phyloP scores from a whole-genome alignment of 129 eudicot genomes.

The Tanacetum coccineum region DNA sequence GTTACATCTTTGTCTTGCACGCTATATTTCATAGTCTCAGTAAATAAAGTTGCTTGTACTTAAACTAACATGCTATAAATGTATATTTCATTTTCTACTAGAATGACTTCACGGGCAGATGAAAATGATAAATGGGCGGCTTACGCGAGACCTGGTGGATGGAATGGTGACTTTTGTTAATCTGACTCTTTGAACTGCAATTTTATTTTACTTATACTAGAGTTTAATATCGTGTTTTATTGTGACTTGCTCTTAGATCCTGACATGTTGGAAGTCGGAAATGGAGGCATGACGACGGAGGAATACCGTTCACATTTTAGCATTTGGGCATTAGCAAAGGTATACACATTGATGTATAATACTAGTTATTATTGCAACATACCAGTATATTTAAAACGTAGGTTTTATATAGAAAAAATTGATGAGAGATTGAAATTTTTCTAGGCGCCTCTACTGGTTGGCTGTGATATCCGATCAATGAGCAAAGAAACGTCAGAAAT shows the following conservation, averaged over 20 bases:
- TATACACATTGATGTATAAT: conserved; percentile 11
- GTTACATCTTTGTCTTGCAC: no score
- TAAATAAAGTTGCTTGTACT: no score
- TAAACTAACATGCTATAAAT: neutral
- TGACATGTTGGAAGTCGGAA: conserved; percentile 95
- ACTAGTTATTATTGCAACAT: neutral
- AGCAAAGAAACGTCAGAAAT: conserved; percentile 43
- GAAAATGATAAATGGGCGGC: conserved; percentile 77
- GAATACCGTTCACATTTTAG: conserved; percentile 98
- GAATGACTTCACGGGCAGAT: conserved; percentile 82
- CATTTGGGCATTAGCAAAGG: conserved; percentile 94
- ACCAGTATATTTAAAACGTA: neutral
- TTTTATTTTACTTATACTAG: no score
- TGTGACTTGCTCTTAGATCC: conserved; percentile 53
- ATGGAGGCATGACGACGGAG: conserved; percentile 75
- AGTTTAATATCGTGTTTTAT: conserved; percentile 1
- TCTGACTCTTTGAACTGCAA: neutral
- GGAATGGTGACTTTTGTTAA: conserved; percentile 56
- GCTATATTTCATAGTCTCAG: no score
- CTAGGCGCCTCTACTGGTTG: conserved; percentile 87
- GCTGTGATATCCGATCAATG: conserved; percentile 80
- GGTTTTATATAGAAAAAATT: neutral
- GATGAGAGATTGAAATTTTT: neutral
- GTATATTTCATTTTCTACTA: conserved; percentile 18
- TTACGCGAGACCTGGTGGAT: conserved; percentile 86